phyloP scores from a whole-genome alignment of 305 asterid genomes.

The Striga hermonthica region DNA sequence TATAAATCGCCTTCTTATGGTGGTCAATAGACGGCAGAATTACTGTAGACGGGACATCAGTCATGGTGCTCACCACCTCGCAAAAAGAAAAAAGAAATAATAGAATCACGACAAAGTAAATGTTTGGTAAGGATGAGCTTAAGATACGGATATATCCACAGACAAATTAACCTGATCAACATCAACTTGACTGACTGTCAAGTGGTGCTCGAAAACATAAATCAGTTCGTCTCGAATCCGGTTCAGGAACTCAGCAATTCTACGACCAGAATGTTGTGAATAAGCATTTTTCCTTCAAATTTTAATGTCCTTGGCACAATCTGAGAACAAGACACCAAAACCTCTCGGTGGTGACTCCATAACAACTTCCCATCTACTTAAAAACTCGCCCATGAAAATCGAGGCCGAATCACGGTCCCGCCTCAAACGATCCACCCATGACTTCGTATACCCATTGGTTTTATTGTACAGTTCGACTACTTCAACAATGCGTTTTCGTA shows the following conservation, averaged over 20 bases:
- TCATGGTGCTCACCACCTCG: conserved; percentile 8
- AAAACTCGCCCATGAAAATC: not conserved
- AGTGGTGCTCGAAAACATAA: not conserved
- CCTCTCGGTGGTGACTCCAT: not conserved
- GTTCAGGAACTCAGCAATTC: not conserved
- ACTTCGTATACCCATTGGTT: not conserved
- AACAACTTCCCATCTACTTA: not conserved
- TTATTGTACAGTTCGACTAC: not conserved
- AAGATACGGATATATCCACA: not conserved
- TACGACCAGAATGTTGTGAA: not conserved
- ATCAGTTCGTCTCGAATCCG: not conserved
- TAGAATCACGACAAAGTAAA: not conserved
- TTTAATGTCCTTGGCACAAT: not conserved
- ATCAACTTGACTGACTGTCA: conserved; percentile 7
- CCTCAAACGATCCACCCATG: not conserved
- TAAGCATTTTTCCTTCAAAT: not conserved
- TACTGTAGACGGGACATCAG: not conserved
- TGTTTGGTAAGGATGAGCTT: not conserved
- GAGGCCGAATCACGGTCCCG: not conserved
- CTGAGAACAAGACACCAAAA: no score
- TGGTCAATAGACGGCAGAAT: not conserved
- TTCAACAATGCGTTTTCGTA: not conserved
- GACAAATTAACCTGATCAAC: conserved; percentile 1
- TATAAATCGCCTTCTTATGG: conserved; percentile 8
- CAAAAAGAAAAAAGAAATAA: not conserved